These are phyloP conservation scores for Xylariaceae sp. DNA, from an alignment of 2,329 filamentous ascomycete species.

Conservation along the genomic window DNA sequence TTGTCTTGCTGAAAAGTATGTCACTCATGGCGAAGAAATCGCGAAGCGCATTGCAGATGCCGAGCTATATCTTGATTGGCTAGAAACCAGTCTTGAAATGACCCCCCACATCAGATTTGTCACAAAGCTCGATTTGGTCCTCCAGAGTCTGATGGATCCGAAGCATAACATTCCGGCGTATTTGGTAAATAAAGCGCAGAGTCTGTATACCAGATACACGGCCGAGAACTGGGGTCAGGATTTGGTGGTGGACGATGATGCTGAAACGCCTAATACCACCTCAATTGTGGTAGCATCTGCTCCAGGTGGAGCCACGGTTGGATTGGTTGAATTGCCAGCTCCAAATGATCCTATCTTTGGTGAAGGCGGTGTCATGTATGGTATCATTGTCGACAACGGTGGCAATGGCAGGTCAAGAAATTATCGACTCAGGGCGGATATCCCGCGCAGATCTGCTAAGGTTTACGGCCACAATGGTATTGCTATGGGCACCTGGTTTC, in stretches of 20 bases:
- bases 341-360: conserved; percentile 24
- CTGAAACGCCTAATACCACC: background rate
- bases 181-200: conserved; percentile 12
- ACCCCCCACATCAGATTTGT: conserved; percentile 15
- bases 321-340: conserved; percentile 13
- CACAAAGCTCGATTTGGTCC: background rate
- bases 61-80: conserved; percentile 21
- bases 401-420: conserved; percentile 11
- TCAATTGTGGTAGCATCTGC: background rate
- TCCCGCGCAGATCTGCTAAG: conserved; percentile 18
- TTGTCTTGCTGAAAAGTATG: background rate
- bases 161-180: conserved; percentile 16
- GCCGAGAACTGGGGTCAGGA: conserved; percentile 26
- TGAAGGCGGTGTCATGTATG: conserved; percentile 25
- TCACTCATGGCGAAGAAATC: conserved; percentile 5
- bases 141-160: conserved; percentile 6
- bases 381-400: conserved; percentile 14
- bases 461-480: conserved; percentile 27
- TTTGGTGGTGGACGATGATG: conserved; percentile 12
- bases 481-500: conserved; percentile 25
- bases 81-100: conserved; percentile 21
- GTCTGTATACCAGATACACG: conserved; percentile 18
- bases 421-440: conserved; percentile 19
- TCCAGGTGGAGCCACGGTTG: background rate
- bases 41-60: conserved; percentile 11